A percentile compares a stretch with the other conserved stretches of the same genome.
Evolutionary conservation across 192 early-diverging fungal genomes (phyloP).

Genomic region (Coemansia guatemalensis): DNA sequence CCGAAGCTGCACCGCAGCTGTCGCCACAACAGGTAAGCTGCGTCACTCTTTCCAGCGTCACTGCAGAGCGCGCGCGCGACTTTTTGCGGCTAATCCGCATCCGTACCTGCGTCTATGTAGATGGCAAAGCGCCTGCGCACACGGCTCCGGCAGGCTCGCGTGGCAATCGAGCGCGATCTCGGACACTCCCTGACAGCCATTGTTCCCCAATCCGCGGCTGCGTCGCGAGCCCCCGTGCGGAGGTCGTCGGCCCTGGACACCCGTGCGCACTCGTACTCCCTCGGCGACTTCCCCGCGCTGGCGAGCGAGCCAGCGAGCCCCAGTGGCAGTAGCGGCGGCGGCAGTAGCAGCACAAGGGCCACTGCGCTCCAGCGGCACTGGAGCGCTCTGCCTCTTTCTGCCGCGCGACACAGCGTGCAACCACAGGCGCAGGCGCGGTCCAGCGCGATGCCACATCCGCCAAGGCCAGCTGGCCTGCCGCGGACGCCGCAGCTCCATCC

Average conservation of each 20-base stretch:
- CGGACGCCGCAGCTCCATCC: constrained; percentile 19
- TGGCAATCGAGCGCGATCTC: constrained; percentile 32
- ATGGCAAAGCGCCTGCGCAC: constrained; percentile 38
- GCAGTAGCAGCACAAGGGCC: not conserved
- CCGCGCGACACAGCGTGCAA: not conserved
- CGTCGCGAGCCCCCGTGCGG: constrained; percentile 3
- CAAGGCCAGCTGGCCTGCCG: constrained; percentile 16
- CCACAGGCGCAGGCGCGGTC: not conserved
- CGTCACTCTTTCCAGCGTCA: not conserved
- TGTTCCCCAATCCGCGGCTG: constrained; percentile 6
- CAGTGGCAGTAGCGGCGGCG: not conserved
- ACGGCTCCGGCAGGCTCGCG: constrained; percentile 32
- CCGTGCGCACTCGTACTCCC: constrained; percentile 32
- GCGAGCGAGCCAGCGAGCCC: not conserved
- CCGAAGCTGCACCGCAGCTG: constrained; percentile 4
- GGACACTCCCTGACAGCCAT: constrained; percentile 34
- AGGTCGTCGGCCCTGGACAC: constrained; percentile 7
- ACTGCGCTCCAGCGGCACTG: constrained; percentile 9
- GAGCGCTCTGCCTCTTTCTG: constrained; percentile 9
- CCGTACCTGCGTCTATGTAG: constrained; percentile 6
- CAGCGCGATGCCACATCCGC: constrained; percentile 9
- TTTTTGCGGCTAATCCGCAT: no score
- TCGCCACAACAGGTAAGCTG: constrained; percentile 21
- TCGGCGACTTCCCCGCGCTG: constrained; percentile 21
- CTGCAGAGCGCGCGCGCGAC: no score